Base-by-base conservation (phyloP, 805 yeast genomes). In the Nakazawaea wickerhamii region DNA sequence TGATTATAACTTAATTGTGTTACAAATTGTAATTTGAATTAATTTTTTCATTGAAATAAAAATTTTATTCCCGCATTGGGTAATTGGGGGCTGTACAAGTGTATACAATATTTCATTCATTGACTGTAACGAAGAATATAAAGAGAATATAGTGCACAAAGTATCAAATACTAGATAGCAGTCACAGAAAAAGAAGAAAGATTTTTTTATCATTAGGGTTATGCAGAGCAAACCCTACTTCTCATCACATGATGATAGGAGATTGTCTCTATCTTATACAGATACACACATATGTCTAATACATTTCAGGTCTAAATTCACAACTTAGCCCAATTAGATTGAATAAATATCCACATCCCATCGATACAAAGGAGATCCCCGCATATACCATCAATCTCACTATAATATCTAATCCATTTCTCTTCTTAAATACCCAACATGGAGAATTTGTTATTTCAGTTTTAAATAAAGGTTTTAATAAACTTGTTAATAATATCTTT, bases 311-410 rank as follows among this genome's bases (percentile, higher is more conserved):
- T 11, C 19, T 19, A 23, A 37, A 43, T 10, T 43, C 42, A 36
- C 42, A 36, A 10, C 33, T 19, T 17, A 47, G 22, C n/a, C 48
- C 48, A 13, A 43, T n/a, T 17, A 28, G 17, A 17, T 34, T 28
- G 30, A 44, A 41, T n/a, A 36, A 14, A n/a, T 15, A 17, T 13
- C 63, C 61, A 11, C 69, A 70, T 70, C 71, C 66, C 18, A 74
- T 60, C 0, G 84, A 82, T 25, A 73, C 60, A 21, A 68, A 53
- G 0, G 93, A 73, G 22, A 91, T 77, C 0, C 98, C 98, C 1
- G 85, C 81, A 61, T 91, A 91, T 1, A 89, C 84, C 14, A 84
- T 61, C 48, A 85, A 65, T 53, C 95, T 71, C 8, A 93, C 89
- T 25, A 86, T 61, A 3, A 87, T 84, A 48, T 84, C 91, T 23